Base-by-base conservation (phyloP, 257 asterid species). In the Nicotiana benthamiana region DNA sequence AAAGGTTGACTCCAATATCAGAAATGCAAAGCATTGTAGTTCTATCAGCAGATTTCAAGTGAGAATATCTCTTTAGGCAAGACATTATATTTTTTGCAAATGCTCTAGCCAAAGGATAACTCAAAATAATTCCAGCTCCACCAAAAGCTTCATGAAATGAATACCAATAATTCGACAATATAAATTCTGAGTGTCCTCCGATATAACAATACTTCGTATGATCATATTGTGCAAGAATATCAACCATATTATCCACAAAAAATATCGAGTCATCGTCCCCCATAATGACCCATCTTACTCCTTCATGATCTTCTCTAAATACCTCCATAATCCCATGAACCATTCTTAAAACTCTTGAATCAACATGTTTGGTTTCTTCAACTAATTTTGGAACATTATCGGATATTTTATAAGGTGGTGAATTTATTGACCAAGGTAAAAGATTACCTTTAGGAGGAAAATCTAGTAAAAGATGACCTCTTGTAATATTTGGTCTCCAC, bases 251-350 rank as follows among this genome's bases (percentile, higher is more conserved):
- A 22, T 86, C 87, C 0, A 86, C 86, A 3, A 86, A 81, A 66
- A 86, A 86, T 15, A 86, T 75, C 0, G 87, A 70, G n/a, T 84
- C 89, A 15, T 86, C 89, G 2, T 86, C 87, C 2, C 88, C 89
- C 79, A 86, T 81, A 43, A 86, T 34, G 24, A 83, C n/a, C 89
- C 89, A 86, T 48, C 89, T 66, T 5, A 86, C 8, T 0, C 57
- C 82, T 56, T 80, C 80, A 17, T 68, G 75, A 8, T 57, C 82
- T n/a, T 83, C 89, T 11, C 84, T 68, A 20, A 79, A 82, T 6
- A 79, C 67, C 80, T 86, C 89, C 79, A 86, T 17, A 4, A 86
- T 83, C 4, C 86, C 87, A 74, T 86, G 85, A 24, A 79, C 80
- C 81, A 86, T 83, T 36, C 89, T 67, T 1, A 74, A n/a, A 66